Evolutionary conservation across 164 flowering plant genomes (phyloP).

Genomic region (Berberis thunbergii): DNA sequence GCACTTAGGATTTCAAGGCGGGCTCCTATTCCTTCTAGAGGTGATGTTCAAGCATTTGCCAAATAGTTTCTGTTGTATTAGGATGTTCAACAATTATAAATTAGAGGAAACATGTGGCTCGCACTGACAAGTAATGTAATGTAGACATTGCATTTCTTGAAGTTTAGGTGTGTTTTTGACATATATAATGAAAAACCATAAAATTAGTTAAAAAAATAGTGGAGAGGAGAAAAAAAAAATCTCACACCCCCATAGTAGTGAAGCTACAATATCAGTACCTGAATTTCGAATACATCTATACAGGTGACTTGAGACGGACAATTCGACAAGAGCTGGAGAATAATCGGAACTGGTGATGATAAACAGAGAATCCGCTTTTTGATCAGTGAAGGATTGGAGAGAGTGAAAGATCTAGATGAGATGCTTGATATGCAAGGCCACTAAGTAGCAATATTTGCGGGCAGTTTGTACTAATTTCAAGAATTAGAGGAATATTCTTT

Average conservation of each 20-base stretch:
- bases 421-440: conserved; percentile 90
- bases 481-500: neutral
- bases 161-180: no score
- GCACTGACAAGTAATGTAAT: no score
- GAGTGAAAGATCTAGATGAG: conserved; percentile 64
- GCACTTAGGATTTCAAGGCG: conserved; percentile 55
- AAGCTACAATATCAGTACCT: neutral
- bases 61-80: no score
- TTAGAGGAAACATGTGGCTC: no score
- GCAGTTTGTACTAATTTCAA: conserved; percentile 6
- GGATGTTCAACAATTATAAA: no score
- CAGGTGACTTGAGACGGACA: conserved; percentile 58
- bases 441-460: neutral
- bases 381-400: conserved; percentile 70
- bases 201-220: no score
- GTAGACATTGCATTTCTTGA: no score
- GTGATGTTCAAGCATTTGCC: conserved; percentile 17
- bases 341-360: conserved; percentile 54
- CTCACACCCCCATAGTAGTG: no score
- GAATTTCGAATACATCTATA: neutral
- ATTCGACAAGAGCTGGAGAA: conserved; percentile 79
- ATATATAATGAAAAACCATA: no score
- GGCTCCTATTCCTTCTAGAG: conserved; percentile 65
- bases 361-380: conserved; percentile 64
- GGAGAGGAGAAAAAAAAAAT: no score